Evolutionary conservation across 2,329 filamentous ascomycete genomes (phyloP).

Genomic region (Sclerotinia minor): DNA sequence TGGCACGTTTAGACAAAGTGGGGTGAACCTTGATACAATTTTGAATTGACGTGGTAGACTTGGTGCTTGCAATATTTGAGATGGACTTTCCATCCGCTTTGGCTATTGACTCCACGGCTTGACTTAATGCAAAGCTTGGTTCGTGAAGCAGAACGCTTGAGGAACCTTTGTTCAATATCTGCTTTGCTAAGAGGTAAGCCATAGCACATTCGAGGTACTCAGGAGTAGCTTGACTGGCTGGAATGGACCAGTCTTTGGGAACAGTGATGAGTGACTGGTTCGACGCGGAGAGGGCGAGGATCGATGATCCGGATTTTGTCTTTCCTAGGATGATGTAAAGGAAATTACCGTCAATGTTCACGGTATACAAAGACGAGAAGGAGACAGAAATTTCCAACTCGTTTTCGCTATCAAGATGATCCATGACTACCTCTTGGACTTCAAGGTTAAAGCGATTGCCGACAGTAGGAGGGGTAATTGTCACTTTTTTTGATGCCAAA

Average conservation of each 20-base stretch:
- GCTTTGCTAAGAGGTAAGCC: slow-evolving; percentile 13
- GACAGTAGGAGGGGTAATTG: neutral
- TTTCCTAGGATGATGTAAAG: slow-evolving; percentile 13
- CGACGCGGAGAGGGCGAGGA: slow-evolving; percentile 8
- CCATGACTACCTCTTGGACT: neutral
- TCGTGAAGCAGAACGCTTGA: slow-evolving; percentile 7
- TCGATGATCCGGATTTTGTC: neutral
- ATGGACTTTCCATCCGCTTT: neutral
- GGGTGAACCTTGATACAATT: neutral
- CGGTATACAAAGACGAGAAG: slow-evolving; percentile 7
- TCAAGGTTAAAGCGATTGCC: neutral
- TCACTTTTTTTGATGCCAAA: neutral
- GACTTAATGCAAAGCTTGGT: slow-evolving; percentile 3
- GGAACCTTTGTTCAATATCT: neutral
- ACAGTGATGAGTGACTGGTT: slow-evolving; percentile 8
- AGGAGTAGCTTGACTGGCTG: neutral
- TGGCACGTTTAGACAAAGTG: slow-evolving; percentile 23
- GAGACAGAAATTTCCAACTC: slow-evolving; percentile 11
- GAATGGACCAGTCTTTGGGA: neutral
- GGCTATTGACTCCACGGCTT: slow-evolving; percentile 11
- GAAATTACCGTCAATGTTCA: neutral
- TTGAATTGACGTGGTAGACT: neutral
- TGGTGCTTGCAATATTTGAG: neutral
- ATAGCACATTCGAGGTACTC: slow-evolving; percentile 2
- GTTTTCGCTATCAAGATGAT: neutral